Evolutionary conservation across 2,329 filamentous ascomycete genomes (phyloP), one percentile per base, ranked within the genome.

Genomic region (Didymellaceae sp.): DNA sequence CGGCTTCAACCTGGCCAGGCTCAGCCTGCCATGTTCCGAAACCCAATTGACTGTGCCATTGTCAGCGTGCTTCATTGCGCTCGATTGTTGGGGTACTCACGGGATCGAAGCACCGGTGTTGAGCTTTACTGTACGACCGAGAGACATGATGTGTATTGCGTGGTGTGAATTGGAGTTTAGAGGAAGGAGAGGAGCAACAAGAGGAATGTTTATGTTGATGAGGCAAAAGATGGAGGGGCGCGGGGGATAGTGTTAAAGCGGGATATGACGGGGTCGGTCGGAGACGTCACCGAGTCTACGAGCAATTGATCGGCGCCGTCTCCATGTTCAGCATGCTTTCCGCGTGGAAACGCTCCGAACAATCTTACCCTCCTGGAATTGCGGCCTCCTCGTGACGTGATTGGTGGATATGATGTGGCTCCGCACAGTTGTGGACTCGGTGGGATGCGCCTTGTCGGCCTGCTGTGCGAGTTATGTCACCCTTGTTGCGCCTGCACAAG

Each of bases 51-150:
- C 85, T 58, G 39, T 86, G 49, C 90, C 17, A 91, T 74, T 49
- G 31, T 52, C 21, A 34, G 32, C 42, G 21, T 87, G 87, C 84
- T 80, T 84, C 44, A 87, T 84, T 77, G 59, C 80, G 77, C 32
- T 73, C 70, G 89, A 34, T 87, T 87, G 35, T 2, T 26, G 2
- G 90, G 78, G 54, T 87, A 88, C 63, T 91, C 73, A 67, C 85
- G 88, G 87, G 58, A 94, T 93, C 75, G 88, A 85, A 73, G 82
- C 86, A 50, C 89, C 89, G 44, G 86, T 87, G 66, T 84, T 82
- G 60, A 84, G 80, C 41, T 76, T 79, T 68, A 77, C 82, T 37
- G 67, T 75, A 59, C 70, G 63, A 44, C 63, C 68, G 48, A 64
- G 55, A 64, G 63, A 66, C 63, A 66, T 66, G 35, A 21, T 65